Conservation (phyloP, 2,329 filamentous ascomycete genomes). For the Cordyceps militaris region DNA sequence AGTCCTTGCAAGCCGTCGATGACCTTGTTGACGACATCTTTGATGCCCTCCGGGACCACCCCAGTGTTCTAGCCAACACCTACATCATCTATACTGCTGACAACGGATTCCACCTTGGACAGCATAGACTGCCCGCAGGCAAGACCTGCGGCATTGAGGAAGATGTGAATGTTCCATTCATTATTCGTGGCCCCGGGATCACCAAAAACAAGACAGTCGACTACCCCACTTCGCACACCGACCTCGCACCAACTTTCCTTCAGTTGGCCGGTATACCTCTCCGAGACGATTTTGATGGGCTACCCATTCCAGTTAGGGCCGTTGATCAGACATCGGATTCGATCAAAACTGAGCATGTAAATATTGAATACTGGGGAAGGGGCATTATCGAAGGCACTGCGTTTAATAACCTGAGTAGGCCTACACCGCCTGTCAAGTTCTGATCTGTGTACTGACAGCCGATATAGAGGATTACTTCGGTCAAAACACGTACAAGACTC, state of each 20-base stretch:
- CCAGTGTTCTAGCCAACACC: slow-evolving; percentile 31
- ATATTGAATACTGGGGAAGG: slow-evolving; percentile 45
- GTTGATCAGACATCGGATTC: not conserved
- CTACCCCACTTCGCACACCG: slow-evolving; percentile 43
- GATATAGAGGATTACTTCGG: not conserved
- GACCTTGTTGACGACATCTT: slow-evolving; percentile 37
- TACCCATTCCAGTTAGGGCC: slow-evolving; percentile 32
- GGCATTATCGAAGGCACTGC: slow-evolving; percentile 18
- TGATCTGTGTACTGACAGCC: slow-evolving; percentile 20
- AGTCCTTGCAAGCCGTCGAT: slow-evolving; percentile 38
- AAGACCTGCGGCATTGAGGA: slow-evolving; percentile 45
- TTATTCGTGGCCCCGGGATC: slow-evolving; percentile 42
- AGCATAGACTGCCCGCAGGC: slow-evolving; percentile 44
- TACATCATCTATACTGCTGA: slow-evolving; percentile 47
- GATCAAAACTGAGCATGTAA: slow-evolving; percentile 39
- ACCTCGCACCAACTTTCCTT: slow-evolving; percentile 49
- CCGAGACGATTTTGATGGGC: slow-evolving; percentile 44
- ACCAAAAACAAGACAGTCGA: slow-evolving; percentile 28
- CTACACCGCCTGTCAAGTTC: too few relatives aligned
- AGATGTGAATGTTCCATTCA: slow-evolving; percentile 45
- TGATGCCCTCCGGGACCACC: slow-evolving; percentile 23
- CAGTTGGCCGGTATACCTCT: slow-evolving; percentile 26
- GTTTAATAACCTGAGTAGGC: slow-evolving; percentile 17
- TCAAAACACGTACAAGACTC: slow-evolving; percentile 46
- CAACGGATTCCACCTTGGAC: slow-evolving; percentile 48